Conservation (phyloP, 192 early-diverging fungal species). For the Entrophospora sp. region DNA sequence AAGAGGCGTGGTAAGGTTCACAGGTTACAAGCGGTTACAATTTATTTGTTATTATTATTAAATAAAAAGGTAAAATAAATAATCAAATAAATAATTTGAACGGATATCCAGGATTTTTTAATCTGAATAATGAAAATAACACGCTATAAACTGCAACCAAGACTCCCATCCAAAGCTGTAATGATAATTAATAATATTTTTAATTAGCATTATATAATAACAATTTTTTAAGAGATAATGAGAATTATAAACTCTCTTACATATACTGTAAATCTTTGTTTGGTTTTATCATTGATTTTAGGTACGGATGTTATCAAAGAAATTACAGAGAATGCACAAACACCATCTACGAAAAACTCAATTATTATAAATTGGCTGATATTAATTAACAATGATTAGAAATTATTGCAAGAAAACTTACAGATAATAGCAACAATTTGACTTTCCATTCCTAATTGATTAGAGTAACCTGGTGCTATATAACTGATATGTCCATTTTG, state of each 20-base stretch:
- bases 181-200: not conserved
- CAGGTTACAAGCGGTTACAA: too few species aligned
- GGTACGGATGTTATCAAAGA: conserved; percentile 45
- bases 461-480: conserved; percentile 57
- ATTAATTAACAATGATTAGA: not conserved
- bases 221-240: not conserved
- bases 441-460: conserved; percentile 61
- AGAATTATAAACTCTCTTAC: not conserved
- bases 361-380: not conserved
- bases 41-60: too few species aligned
- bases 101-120: conserved; percentile 68
- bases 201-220: not conserved
- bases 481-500: conserved; percentile 46
- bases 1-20: too few species aligned
- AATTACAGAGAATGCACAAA: conserved; percentile 46
- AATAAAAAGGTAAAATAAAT: too few species aligned
- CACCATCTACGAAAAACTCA: conserved; percentile 43
- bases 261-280: conserved; percentile 52
- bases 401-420: not conserved
- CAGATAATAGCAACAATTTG: conserved; percentile 66
- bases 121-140: conserved; percentile 54
- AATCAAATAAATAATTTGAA: conserved; percentile 45
- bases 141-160: conserved; percentile 60
- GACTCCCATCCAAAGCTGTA: conserved; percentile 39
- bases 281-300: conserved; percentile 37